phyloP scores from a whole-genome alignment of 331 rosid species.

The Telfairia occidentalis region DNA sequence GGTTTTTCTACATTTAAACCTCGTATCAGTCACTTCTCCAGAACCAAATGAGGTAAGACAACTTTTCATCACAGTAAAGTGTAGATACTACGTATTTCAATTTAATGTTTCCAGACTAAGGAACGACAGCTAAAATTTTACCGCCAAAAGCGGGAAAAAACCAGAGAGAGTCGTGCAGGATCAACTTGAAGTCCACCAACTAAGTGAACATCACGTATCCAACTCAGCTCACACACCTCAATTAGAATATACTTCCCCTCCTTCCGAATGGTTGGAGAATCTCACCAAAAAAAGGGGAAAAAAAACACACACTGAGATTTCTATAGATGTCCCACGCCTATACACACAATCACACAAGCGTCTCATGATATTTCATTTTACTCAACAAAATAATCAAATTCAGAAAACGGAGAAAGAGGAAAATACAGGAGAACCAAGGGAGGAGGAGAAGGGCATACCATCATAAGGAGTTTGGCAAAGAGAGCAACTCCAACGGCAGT shows the following conservation, averaged over 20 bases:
- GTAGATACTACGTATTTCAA: background rate
- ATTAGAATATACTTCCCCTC: background rate
- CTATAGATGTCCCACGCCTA: background rate
- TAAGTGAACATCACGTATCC: background rate
- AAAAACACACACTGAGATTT: background rate
- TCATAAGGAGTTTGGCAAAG: constrained; percentile 38
- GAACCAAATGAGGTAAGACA: background rate
- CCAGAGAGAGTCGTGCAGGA: background rate
- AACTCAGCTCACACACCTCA: background rate
- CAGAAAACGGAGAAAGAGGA: background rate
- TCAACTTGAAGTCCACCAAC: background rate
- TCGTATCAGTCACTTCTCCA: background rate
- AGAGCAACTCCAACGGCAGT: constrained; percentile 37
- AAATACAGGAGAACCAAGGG: background rate
- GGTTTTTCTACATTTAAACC: background rate
- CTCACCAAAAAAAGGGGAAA: background rate
- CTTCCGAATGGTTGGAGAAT: background rate
- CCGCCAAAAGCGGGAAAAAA: background rate
- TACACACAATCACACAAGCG: background rate
- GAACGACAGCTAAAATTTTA: background rate
- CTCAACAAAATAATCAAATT: background rate
- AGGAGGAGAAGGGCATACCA: constrained; percentile 19
- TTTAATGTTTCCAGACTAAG: background rate
- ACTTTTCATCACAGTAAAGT: background rate
- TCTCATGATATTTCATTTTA: background rate